Percentiles rank a stretch among this genome's conserved stretches.
Evolutionary conservation across 768 basidiomycete species (phyloP).

Genomic region (Phanerochaete carnosa): DNA sequence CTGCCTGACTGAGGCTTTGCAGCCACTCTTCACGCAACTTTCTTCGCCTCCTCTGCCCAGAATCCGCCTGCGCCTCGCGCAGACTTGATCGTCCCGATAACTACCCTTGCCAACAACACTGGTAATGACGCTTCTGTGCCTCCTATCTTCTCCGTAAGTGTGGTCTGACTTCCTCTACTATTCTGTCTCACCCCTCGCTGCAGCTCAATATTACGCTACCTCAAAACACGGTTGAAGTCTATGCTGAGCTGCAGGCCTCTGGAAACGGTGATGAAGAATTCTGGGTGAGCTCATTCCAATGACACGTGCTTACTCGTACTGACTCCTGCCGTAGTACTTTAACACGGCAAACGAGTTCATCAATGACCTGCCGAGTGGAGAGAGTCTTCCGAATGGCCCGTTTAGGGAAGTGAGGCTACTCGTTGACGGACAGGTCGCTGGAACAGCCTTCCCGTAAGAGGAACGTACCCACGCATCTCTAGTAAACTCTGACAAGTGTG

Average conservation of each 20-base stretch:
- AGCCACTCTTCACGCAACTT: conserved; percentile 73
- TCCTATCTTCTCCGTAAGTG: conserved; percentile 61
- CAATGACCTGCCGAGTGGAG: conserved; percentile 45
- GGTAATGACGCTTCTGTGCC: conserved; percentile 77
- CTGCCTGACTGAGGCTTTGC: neutral
- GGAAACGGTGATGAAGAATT: conserved; percentile 70
- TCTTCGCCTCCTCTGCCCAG: conserved; percentile 55
- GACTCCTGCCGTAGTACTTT: conserved; percentile 47
- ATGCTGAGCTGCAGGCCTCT: conserved; percentile 69
- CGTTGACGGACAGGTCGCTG: conserved; percentile 54
- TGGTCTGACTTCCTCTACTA: neutral
- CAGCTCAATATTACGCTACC: conserved; percentile 71
- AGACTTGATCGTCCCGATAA: conserved; percentile 66
- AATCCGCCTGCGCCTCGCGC: conserved; percentile 59
- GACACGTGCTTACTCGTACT: neutral
- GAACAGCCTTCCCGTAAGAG: conserved; percentile 52
- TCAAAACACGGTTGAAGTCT: conserved; percentile 61
- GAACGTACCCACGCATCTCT: neutral
- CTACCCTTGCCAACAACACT: conserved; percentile 57
- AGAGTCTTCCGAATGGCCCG: conserved; percentile 49
- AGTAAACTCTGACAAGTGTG: neutral
- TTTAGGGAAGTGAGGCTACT: conserved; percentile 62
- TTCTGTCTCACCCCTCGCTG: neutral
- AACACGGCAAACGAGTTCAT: conserved; percentile 64
- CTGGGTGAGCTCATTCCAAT: conserved; percentile 49